A percentile compares a stretch with the other conserved stretches of the same genome.
These are phyloP conservation scores for Lipomyces japonicus DNA, from an alignment of 805 yeast species.

Conservation along the genomic window DNA sequence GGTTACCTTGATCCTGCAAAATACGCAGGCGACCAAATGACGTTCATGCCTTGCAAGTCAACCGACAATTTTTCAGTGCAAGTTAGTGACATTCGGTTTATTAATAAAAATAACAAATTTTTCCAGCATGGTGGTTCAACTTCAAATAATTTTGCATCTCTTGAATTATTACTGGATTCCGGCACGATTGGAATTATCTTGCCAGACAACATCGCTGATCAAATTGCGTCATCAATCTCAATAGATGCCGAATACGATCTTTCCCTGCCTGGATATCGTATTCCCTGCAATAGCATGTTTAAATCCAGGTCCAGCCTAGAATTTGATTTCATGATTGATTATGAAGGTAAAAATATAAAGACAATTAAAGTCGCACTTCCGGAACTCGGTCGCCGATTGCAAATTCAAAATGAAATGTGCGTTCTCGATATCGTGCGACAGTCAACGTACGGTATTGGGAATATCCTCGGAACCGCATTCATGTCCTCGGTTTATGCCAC, in stretches of 20 bases:
- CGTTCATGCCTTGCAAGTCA: conserved; percentile 13
- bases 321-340: conserved; percentile 4
- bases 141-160: neutral
- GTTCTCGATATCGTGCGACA: conserved; percentile 21
- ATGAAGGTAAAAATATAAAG: neutral
- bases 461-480: conserved; percentile 23
- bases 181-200: conserved; percentile 21
- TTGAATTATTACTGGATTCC: conserved; percentile 20
- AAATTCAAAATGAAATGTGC: conserved; percentile 1
- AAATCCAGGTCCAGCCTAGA: neutral
- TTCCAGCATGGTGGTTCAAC: neutral
- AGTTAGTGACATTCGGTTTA: conserved; percentile 9
- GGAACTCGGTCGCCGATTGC: conserved; percentile 11
- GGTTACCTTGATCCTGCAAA: conserved; percentile 16
- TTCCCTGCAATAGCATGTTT: conserved; percentile 8
- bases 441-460: conserved; percentile 22
- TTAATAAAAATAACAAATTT: neutral
- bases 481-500: conserved; percentile 18
- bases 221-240: conserved; percentile 10
- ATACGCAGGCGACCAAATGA: conserved; percentile 12
- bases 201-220: conserved; percentile 19
- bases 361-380: conserved; percentile 9
- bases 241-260: conserved; percentile 14
- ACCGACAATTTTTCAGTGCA: conserved; percentile 8
- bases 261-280: conserved; percentile 19